phyloP scores from a whole-genome alignment of 176 grass and related monocot species.

The Musa troglodytarum region DNA sequence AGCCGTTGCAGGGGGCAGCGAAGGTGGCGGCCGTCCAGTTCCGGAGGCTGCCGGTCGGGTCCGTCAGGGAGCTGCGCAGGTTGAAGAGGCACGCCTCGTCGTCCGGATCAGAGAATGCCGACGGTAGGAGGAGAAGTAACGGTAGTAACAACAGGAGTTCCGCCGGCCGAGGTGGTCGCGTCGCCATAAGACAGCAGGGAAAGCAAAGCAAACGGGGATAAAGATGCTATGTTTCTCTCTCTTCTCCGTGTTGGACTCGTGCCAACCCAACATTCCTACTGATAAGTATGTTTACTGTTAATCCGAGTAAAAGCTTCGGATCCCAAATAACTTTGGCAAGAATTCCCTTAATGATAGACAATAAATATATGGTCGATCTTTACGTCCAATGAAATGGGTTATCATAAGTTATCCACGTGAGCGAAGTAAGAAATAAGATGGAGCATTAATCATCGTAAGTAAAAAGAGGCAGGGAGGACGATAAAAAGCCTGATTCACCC shows the following conservation, averaged over 20 bases:
- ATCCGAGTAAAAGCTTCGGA: background rate
- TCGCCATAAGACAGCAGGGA: background rate
- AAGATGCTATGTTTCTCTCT: background rate
- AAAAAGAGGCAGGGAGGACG: too few species aligned
- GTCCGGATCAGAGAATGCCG: constrained; percentile 7
- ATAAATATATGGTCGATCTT: too few species aligned
- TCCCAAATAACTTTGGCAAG: background rate
- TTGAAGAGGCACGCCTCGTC: constrained; percentile 12
- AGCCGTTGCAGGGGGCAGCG: constrained; percentile 13
- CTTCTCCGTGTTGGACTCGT: too few species aligned
- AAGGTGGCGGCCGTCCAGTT: constrained; percentile 11
- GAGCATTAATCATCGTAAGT: too few species aligned
- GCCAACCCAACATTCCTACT: background rate
- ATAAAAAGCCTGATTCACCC: too few species aligned
- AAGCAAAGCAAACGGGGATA: background rate
- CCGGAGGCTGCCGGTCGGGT: background rate
- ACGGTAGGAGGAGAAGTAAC: background rate
- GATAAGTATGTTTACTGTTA: background rate
- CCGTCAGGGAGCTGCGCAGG: constrained; percentile 5
- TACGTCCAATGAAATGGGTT: too few species aligned
- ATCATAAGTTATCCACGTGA: too few species aligned
- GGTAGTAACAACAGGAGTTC: background rate
- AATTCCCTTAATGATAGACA: too few species aligned
- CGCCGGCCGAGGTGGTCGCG: background rate
- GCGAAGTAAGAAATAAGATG: too few species aligned